Conservation (phyloP, 805 yeast genomes). For the Candida nitratophila region DNA sequence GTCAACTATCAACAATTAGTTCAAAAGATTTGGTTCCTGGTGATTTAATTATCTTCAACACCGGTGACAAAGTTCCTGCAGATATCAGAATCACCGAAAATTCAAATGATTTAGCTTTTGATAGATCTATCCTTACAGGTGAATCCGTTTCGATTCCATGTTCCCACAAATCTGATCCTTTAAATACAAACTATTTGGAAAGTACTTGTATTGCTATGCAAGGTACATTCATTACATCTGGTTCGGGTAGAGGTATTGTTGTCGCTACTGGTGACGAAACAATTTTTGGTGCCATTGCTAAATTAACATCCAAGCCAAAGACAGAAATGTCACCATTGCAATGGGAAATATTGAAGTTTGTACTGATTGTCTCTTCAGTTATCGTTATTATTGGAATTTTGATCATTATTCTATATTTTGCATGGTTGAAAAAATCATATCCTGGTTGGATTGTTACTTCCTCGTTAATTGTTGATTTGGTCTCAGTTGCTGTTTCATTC, state of each 20-base stretch:
- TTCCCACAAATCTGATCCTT: constrained; percentile 25
- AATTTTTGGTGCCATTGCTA: constrained; percentile 39
- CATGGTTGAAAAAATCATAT: constrained; percentile 31
- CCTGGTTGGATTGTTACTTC: constrained; percentile 36
- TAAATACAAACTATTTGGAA: constrained; percentile 34
- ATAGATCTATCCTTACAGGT: constrained; percentile 42
- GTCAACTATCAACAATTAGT: constrained; percentile 19
- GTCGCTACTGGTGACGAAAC: constrained; percentile 38
- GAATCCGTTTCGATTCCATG: constrained; percentile 24
- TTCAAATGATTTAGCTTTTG: constrained; percentile 34
- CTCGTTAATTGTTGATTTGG: constrained; percentile 34
- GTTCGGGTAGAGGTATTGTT: constrained; percentile 37
- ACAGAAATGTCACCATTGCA: constrained; percentile 35
- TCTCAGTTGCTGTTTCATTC: constrained; percentile 41
- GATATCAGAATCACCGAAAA: constrained; percentile 34
- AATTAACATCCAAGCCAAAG: constrained; percentile 29
- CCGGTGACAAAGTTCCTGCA: constrained; percentile 40
- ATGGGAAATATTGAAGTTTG: constrained; percentile 25
- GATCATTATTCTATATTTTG: constrained; percentile 34
- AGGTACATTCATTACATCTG: constrained; percentile 29
- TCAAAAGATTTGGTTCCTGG: constrained; percentile 34
- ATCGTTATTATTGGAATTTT: constrained; percentile 22
- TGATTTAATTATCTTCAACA: constrained; percentile 30
- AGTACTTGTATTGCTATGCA: constrained; percentile 36
- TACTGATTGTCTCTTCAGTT: constrained; percentile 2